Evolutionary conservation across 139 green algal genomes (phyloP).

Genomic region (Chlorella vulgaris): DNA sequence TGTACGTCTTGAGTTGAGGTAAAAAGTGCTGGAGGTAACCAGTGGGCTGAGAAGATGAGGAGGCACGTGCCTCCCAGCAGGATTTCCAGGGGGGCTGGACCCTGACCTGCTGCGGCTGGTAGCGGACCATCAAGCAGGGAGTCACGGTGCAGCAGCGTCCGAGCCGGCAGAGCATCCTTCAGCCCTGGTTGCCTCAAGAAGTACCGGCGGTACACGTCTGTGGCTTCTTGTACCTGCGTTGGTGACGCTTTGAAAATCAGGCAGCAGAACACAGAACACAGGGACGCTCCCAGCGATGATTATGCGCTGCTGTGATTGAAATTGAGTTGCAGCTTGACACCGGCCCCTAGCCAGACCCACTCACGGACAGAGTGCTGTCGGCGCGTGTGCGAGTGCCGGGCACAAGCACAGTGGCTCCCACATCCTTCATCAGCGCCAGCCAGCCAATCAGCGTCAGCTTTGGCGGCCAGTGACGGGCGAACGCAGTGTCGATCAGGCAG

Average conservation of each 20-base stretch:
- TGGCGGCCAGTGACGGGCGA: conserved; percentile 60
- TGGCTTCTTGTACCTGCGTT: conserved; percentile 27
- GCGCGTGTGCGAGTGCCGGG: conserved; percentile 36
- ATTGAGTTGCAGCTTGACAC: too few species aligned
- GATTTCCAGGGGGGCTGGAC: too few species aligned
- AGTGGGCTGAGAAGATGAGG: too few species aligned
- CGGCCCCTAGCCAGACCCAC: too few species aligned
- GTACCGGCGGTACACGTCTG: conserved; percentile 30
- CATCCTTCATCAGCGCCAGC: conserved; percentile 60
- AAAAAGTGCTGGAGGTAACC: too few species aligned
- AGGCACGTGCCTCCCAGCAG: too few species aligned
- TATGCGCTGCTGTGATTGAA: too few species aligned
- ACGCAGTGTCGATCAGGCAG: conserved; percentile 55
- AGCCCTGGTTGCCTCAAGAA: conserved; percentile 43
- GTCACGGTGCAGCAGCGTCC: background rate
- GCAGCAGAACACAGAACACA: background rate
- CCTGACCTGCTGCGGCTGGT: too few species aligned
- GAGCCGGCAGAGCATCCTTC: conserved; percentile 10
- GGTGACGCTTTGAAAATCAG: background rate
- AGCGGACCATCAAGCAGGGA: too few species aligned
- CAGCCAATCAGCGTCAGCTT: conserved; percentile 51
- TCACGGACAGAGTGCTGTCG: conserved; percentile 23
- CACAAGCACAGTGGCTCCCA: conserved; percentile 44
- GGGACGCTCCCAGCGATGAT: too few species aligned
- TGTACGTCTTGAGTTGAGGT: too few species aligned